A percentile compares a stretch with the other conserved stretches of the same genome.
Evolutionary conservation across 1,139 yeast genomes (phyloP).

Genomic region (Geotrichum reessii): DNA sequence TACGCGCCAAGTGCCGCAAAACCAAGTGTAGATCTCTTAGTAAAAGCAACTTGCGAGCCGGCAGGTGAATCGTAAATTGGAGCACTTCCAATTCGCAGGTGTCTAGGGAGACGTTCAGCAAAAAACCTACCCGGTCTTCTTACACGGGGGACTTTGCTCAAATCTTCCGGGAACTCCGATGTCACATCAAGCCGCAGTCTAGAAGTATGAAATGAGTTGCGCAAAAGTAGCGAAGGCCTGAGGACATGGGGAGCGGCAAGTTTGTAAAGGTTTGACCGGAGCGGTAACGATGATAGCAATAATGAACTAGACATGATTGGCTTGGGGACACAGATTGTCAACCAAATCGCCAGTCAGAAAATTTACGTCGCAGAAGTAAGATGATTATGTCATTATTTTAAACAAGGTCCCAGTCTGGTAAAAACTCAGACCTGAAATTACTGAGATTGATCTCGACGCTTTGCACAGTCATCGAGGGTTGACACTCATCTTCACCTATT

Average conservation of each 20-base stretch:
- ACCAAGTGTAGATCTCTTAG: slow-evolving; percentile 37
- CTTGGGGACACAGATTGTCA: not conserved
- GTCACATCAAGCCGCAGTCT: slow-evolving; percentile 9
- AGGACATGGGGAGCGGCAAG: not conserved
- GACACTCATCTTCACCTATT: not conserved
- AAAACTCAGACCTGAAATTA: not conserved
- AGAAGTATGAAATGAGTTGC: not conserved
- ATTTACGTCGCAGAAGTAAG: not conserved
- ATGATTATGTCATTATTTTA: not conserved
- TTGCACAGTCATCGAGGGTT: not conserved
- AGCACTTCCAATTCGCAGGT: slow-evolving; percentile 30
- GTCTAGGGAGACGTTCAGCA: slow-evolving; percentile 33
- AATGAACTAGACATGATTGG: not conserved
- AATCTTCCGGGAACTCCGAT: slow-evolving; percentile 18
- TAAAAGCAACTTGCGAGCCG: slow-evolving; percentile 35
- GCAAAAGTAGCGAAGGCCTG: not conserved
- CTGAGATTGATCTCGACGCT: not conserved
- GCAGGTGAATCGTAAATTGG: slow-evolving; percentile 36
- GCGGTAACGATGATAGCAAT: not conserved
- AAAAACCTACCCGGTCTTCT: slow-evolving; percentile 35
- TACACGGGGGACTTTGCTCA: slow-evolving; percentile 23
- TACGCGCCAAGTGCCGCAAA: slow-evolving; percentile 31
- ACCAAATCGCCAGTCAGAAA: not conserved
- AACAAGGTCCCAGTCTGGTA: not conserved
- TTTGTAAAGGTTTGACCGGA: not conserved